Percentiles rank a stretch among this genome's conserved stretches.
Evolutionary conservation across 164 flowering plant genomes (phyloP).

Genomic region (Nymphaea thermarum): DNA sequence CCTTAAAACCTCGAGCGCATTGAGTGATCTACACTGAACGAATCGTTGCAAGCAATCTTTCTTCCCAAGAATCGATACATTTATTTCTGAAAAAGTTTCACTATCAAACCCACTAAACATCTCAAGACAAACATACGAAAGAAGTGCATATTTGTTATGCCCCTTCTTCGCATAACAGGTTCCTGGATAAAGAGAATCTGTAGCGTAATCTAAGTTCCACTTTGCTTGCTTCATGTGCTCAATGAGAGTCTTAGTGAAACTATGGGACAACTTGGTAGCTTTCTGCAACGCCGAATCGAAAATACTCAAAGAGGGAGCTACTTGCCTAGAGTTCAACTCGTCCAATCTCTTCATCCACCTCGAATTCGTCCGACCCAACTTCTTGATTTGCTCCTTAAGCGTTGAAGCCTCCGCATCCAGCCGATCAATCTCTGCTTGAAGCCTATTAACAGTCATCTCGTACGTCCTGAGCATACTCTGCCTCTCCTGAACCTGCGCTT

Average conservation of each 20-base stretch:
- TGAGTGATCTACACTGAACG: constrained; percentile 43
- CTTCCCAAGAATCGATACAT: background rate
- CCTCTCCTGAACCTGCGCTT: constrained; percentile 81
- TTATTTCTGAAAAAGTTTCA: constrained; percentile 17
- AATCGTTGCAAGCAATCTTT: constrained; percentile 16
- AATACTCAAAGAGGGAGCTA: constrained; percentile 44
- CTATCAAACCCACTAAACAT: constrained; percentile 68
- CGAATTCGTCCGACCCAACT: constrained; percentile 29
- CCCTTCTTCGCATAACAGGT: constrained; percentile 47
- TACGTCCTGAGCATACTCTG: constrained; percentile 68
- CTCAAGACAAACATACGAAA: constrained; percentile 71
- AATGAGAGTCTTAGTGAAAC: constrained; percentile 60
- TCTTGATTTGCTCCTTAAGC: constrained; percentile 43
- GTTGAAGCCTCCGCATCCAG: constrained; percentile 41
- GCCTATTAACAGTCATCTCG: constrained; percentile 50
- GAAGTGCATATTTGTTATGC: constrained; percentile 59
- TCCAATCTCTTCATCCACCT: constrained; percentile 33
- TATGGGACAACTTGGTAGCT: constrained; percentile 35
- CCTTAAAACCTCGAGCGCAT: constrained; percentile 46
- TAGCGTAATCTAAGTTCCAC: constrained; percentile 84
- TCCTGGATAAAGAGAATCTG: constrained; percentile 47
- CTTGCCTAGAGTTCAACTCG: constrained; percentile 15
- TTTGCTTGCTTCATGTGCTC: constrained; percentile 61
- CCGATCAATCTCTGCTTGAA: constrained; percentile 65
- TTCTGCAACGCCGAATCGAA: constrained; percentile 60